These are phyloP conservation scores for Sclerotinia trifoliorum DNA, from an alignment of 2,329 filamentous ascomycete species.

Conservation along the genomic window DNA sequence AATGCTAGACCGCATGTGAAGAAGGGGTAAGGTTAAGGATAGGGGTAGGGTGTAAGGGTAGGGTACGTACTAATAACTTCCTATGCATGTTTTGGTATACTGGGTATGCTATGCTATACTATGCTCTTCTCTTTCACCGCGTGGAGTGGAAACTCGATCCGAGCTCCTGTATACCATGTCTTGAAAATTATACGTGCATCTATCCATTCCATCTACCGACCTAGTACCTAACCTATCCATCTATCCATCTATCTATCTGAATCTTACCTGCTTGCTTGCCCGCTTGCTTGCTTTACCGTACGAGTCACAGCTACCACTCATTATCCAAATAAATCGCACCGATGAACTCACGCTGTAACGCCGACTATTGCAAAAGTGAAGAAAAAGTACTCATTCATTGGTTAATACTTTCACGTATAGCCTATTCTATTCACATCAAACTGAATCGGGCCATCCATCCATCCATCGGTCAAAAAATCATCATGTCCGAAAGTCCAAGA, in stretches of 20 bases:
- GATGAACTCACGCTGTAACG: conserved; percentile 2
- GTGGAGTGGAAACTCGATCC: background rate
- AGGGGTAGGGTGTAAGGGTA: too few relatives aligned
- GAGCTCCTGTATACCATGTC: conserved; percentile 1
- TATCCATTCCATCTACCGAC: background rate
- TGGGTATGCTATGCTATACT: too few relatives aligned
- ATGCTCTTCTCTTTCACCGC: background rate
- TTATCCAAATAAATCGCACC: conserved; percentile 6
- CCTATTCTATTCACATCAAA: background rate
- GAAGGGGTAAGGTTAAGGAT: too few relatives aligned
- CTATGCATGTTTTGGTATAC: background rate
- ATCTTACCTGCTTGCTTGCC: background rate
- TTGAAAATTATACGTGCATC: background rate
- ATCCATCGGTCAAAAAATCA: background rate
- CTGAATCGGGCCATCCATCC: conserved; percentile 2
- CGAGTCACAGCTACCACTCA: background rate
- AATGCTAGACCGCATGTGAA: background rate
- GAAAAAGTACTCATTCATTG: background rate
- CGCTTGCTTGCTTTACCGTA: background rate
- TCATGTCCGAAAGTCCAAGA: conserved; percentile 5
- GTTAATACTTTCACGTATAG: background rate
- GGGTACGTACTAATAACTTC: background rate
- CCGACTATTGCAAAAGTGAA: background rate
- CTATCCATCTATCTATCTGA: background rate
- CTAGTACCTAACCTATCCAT: too few relatives aligned